Percentiles rank a stretch among this genome's conserved stretches.
Conservation (phyloP, 2,329 filamentous ascomycete species). For the Neonectria sp. region DNA sequence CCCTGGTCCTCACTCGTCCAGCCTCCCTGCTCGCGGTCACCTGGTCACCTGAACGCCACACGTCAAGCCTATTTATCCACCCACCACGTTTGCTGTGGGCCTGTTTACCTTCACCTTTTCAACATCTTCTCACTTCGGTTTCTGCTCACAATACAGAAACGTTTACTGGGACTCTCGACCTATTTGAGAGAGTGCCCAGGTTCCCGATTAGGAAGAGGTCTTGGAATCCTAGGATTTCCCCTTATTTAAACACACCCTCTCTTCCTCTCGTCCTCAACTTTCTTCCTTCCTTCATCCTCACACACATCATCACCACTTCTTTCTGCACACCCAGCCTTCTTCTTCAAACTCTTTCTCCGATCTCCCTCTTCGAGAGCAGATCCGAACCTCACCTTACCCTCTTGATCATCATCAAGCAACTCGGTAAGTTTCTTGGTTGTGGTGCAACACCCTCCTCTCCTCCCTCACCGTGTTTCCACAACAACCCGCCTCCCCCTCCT, state of each 20-base stretch:
- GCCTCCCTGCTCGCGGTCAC: background rate
- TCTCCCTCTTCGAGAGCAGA: slow-evolving; percentile 1
- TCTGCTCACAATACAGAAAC: background rate
- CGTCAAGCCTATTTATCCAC: background rate
- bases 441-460: background rate
- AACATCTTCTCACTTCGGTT: background rate
- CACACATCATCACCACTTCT: background rate
- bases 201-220: background rate
- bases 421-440: background rate
- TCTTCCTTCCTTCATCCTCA: background rate
- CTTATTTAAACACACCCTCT: background rate
- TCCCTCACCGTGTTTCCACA: background rate
- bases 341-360: background rate
- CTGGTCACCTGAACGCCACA: background rate
- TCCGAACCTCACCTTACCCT: background rate
- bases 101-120: background rate
- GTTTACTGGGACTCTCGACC: background rate
- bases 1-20: background rate
- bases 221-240: background rate
- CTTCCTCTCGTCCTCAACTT: background rate
- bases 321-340: slow-evolving; percentile 1
- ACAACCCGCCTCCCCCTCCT: background rate
- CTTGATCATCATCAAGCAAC: background rate
- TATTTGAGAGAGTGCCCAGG: background rate
- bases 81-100: background rate